A percentile compares a stretch with the other conserved stretches of the same genome.
These are phyloP conservation scores for Proliferodiscus dingleyae DNA, from an alignment of 2,329 filamentous ascomycete species.

Conservation along the genomic window DNA sequence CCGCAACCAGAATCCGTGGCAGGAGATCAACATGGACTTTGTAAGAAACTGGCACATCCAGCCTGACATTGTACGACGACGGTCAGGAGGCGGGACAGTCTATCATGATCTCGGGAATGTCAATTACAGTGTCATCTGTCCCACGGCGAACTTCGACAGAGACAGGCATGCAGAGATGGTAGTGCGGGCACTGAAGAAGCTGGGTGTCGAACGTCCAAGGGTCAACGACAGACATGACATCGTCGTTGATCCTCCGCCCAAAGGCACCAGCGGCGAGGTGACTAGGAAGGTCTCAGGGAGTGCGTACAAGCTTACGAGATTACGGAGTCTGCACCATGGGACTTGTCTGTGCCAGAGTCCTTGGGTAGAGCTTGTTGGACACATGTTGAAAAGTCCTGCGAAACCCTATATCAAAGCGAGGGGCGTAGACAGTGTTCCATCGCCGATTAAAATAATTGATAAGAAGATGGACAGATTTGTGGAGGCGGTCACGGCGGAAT, in stretches of 20 bases:
- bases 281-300: constrained; percentile 82
- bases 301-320: constrained; percentile 84
- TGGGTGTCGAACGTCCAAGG: constrained; percentile 55
- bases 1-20: constrained; percentile 96
- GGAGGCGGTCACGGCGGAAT: constrained; percentile 57
- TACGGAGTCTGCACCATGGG: constrained; percentile 83
- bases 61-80: constrained; percentile 68
- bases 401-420: constrained; percentile 71
- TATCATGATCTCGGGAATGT: constrained; percentile 92
- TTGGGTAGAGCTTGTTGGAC: constrained; percentile 64
- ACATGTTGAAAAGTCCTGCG: constrained; percentile 72
- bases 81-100: constrained; percentile 86
- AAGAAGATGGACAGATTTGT: constrained; percentile 46
- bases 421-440: constrained; percentile 88
- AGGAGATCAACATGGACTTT: constrained; percentile 72
- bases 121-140: constrained; percentile 91
- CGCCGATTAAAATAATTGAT: constrained; percentile 74
- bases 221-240: constrained; percentile 95
- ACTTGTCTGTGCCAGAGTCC: constrained; percentile 79
- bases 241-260: constrained; percentile 56
- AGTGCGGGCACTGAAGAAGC: constrained; percentile 65
- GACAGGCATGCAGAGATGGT: constrained; percentile 92
- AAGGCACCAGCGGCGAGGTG: constrained; percentile 35
- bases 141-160: constrained; percentile 69
- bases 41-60: constrained; percentile 36